Conservation (phyloP, 2,329 filamentous ascomycete species). For the Simplicillium aogashimaense region DNA sequence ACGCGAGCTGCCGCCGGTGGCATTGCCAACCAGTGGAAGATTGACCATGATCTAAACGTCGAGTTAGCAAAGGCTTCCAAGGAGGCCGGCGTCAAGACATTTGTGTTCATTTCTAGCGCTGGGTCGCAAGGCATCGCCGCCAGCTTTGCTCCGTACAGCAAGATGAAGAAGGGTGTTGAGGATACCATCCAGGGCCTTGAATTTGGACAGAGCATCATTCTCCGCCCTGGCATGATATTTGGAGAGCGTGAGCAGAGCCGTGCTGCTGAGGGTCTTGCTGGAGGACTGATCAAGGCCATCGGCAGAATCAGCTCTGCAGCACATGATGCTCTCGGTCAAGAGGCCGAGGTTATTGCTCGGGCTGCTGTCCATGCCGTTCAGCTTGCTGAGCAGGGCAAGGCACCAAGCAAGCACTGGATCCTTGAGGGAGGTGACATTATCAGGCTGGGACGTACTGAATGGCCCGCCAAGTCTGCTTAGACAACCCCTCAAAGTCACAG, state of each 20-base stretch:
- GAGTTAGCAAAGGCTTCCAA: slow-evolving; percentile 68
- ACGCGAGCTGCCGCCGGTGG: slow-evolving; percentile 67
- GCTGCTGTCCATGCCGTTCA: slow-evolving; percentile 54
- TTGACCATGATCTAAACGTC: slow-evolving; percentile 81
- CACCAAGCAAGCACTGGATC: slow-evolving; percentile 51
- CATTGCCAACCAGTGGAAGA: slow-evolving; percentile 71
- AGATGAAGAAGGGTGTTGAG: slow-evolving; percentile 85
- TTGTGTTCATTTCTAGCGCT: slow-evolving; percentile 62
- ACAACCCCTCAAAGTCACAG: no score
- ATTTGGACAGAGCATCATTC: slow-evolving; percentile 70
- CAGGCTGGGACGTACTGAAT: slow-evolving; percentile 53
- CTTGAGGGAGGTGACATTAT: slow-evolving; percentile 54
- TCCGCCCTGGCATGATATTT: slow-evolving; percentile 65
- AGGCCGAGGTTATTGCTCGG: slow-evolving; percentile 60
- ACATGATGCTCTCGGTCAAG: slow-evolving; percentile 63
- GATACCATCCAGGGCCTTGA: slow-evolving; percentile 60
- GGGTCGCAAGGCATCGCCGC: slow-evolving; percentile 32
- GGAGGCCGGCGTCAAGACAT: slow-evolving; percentile 60
- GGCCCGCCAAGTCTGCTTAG: slow-evolving; percentile 18
- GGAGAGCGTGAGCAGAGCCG: slow-evolving; percentile 57
- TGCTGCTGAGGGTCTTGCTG: slow-evolving; percentile 44
- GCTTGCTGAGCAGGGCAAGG: slow-evolving; percentile 48
- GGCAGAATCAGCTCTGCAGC: slow-evolving; percentile 42
- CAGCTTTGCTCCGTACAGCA: slow-evolving; percentile 38
- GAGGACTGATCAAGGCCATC: slow-evolving; percentile 43